Conservation (phyloP, 2,329 filamentous ascomycete species). For the Spiromastix sp. region DNA sequence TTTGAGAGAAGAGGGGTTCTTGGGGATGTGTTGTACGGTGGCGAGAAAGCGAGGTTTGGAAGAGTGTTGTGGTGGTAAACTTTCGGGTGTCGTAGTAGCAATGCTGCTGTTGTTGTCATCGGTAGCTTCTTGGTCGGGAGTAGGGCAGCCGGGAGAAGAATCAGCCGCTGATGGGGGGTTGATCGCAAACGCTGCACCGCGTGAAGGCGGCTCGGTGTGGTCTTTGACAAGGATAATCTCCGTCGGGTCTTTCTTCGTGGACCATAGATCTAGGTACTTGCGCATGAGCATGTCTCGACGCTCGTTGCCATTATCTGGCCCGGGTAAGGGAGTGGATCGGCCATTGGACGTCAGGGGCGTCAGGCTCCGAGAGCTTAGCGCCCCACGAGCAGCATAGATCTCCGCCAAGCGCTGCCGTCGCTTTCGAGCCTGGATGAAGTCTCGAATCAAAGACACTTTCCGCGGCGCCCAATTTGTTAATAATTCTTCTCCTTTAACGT, state of each 20-base stretch:
- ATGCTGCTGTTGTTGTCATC: no score
- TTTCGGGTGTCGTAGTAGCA: no score
- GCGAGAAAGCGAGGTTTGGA: constrained; percentile 58
- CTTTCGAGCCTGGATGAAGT: constrained; percentile 68
- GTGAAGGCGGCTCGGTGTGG: constrained; percentile 34
- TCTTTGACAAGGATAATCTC: constrained; percentile 34
- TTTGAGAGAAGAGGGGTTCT: constrained; percentile 73
- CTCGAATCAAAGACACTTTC: constrained; percentile 80
- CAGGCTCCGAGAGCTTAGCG: constrained; percentile 31
- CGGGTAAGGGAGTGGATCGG: constrained; percentile 11
- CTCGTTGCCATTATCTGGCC: constrained; percentile 26
- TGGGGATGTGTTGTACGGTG: constrained; percentile 65
- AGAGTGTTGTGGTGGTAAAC: constrained; percentile 9
- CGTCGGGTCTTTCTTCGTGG: constrained; percentile 29
- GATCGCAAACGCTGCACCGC: constrained; percentile 15
- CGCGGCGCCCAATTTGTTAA: constrained; percentile 77
- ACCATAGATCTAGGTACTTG: constrained; percentile 33
- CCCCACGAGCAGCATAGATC: constrained; percentile 54
- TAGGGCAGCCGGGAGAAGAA: constrained; percentile 4
- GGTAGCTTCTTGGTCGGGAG: no score
- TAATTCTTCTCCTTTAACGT: constrained; percentile 90
- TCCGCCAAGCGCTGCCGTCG: constrained; percentile 66
- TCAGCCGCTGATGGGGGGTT: constrained; percentile 14
- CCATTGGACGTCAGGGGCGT: constrained; percentile 22
- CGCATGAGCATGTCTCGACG: constrained; percentile 28